These are phyloP conservation scores for Colletotrichum tabaci DNA, from an alignment of 2,329 filamentous ascomycete genomes.

Conservation along the genomic window DNA sequence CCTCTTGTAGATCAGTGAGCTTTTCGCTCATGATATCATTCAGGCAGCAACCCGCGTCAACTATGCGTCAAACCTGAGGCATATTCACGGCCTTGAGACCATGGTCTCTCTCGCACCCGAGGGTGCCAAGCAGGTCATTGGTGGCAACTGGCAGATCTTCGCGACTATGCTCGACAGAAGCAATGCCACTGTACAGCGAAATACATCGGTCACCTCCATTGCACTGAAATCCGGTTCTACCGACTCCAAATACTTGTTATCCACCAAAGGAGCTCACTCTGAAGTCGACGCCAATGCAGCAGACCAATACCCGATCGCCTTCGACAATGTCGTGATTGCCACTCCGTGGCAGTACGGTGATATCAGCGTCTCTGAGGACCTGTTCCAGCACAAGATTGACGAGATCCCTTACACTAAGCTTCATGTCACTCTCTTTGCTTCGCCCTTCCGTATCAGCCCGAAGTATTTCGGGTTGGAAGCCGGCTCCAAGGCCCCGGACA, in stretches of 20 bases:
- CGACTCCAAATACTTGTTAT: constrained; percentile 63
- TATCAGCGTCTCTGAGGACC: constrained; percentile 73
- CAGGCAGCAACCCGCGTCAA: constrained; percentile 95
- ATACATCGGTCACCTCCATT: constrained; percentile 78
- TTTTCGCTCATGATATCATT: constrained; percentile 85
- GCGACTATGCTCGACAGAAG: constrained; percentile 81
- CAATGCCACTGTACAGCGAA: constrained; percentile 72
- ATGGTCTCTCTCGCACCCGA: constrained; percentile 94
- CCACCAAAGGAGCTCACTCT: constrained; percentile 50
- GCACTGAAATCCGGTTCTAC: constrained; percentile 57
- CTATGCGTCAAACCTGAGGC: constrained; percentile 89
- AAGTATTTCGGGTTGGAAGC: constrained; percentile 78
- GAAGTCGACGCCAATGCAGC: constrained; percentile 46
- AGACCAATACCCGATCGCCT: constrained; percentile 66
- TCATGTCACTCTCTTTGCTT: constrained; percentile 91
- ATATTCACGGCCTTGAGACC: constrained; percentile 90
- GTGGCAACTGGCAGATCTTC: constrained; percentile 97
- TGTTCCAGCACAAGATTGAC: constrained; percentile 81
- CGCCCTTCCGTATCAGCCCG: constrained; percentile 79
- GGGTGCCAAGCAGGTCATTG: constrained; percentile 82
- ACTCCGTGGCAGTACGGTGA: constrained; percentile 86
- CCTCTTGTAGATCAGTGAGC: constrained; percentile 66
- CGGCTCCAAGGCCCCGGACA: constrained; percentile 74
- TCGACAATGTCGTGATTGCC: constrained; percentile 87
- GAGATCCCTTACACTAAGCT: constrained; percentile 87